phyloP scores from a whole-genome alignment of 2,329 filamentous ascomycete species.

The Pseudogymnoascus sp. region DNA sequence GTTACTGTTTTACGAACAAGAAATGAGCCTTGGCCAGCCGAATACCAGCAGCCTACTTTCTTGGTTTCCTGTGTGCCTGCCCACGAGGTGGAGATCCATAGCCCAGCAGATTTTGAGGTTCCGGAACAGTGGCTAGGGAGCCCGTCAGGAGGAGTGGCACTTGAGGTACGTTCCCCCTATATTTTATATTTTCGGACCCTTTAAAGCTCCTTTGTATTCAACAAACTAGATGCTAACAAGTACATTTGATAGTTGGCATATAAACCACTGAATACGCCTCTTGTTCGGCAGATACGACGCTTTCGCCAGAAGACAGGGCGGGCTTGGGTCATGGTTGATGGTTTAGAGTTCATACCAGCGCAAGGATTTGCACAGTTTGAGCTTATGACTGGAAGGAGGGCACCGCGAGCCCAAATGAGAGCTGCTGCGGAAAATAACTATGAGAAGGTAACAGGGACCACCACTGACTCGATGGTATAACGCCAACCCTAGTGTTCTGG shows the following conservation, averaged over 20 bases:
- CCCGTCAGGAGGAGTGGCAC: slow-evolving; percentile 66
- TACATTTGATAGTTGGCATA: slow-evolving; percentile 49
- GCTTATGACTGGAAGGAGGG: slow-evolving; percentile 67
- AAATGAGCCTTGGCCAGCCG: slow-evolving; percentile 57
- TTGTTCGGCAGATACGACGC: slow-evolving; percentile 56
- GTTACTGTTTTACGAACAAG: slow-evolving; percentile 48
- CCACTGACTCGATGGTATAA: not conserved
- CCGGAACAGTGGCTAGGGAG: slow-evolving; percentile 65
- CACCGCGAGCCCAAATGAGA: slow-evolving; percentile 65
- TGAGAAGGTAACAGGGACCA: slow-evolving; percentile 4
- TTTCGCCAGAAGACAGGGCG: slow-evolving; percentile 43
- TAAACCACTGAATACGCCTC: slow-evolving; percentile 63
- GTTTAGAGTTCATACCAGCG: slow-evolving; percentile 68
- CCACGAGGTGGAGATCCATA: slow-evolving; percentile 55
- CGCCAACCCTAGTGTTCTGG: not conserved
- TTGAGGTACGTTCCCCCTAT: slow-evolving; percentile 42
- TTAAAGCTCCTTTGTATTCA: not conserved
- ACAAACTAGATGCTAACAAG: not conserved
- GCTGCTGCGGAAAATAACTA: slow-evolving; percentile 1
- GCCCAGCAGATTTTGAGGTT: slow-evolving; percentile 63
- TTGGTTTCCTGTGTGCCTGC: slow-evolving; percentile 72
- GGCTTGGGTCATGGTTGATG: slow-evolving; percentile 71
- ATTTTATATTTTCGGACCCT: not conserved
- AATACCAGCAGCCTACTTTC: slow-evolving; percentile 61
- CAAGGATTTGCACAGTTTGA: slow-evolving; percentile 80